phyloP scores from a whole-genome alignment of 352 stramenopile species.

The Phytopythium cucurbitacearum region DNA sequence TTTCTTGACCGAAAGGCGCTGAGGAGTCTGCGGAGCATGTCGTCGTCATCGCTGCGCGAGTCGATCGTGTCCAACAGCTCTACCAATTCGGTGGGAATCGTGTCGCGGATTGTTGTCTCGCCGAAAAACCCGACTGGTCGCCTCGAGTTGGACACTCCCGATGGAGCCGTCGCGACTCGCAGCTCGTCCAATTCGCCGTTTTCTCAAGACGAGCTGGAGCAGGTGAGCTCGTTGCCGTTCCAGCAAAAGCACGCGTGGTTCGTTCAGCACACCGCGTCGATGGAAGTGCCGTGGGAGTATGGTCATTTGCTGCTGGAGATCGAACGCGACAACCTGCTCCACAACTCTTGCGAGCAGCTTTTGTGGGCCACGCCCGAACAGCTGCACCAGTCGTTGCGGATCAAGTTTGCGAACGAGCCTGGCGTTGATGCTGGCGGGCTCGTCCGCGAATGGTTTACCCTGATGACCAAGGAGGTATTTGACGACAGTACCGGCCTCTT shows the following conservation, averaged over 20 bases:
- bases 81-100: slow-evolving; percentile 60
- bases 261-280: slow-evolving; percentile 78
- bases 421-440: slow-evolving; percentile 90
- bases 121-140: slow-evolving; percentile 69
- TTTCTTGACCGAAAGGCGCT: slow-evolving; percentile 68
- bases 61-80: slow-evolving; percentile 65
- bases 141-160: slow-evolving; percentile 66
- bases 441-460: slow-evolving; percentile 89
- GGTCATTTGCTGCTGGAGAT: slow-evolving; percentile 86
- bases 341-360: slow-evolving; percentile 88
- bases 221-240: slow-evolving; percentile 65
- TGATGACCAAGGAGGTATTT: slow-evolving; percentile 89
- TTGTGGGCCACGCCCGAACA: slow-evolving; percentile 80
- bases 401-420: slow-evolving; percentile 89
- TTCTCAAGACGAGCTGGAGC: slow-evolving; percentile 67
- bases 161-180: slow-evolving; percentile 51
- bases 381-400: slow-evolving; percentile 82
- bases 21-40: slow-evolving; percentile 53
- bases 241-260: slow-evolving; percentile 89
- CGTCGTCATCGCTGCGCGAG: slow-evolving; percentile 57
- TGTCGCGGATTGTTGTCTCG: slow-evolving; percentile 72
- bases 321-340: slow-evolving; percentile 81
- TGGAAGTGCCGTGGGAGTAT: slow-evolving; percentile 86
- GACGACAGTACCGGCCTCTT: slow-evolving; percentile 83
- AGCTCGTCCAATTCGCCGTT: slow-evolving; percentile 60